Conservation (phyloP, 331 rosid species). For the Malus hybrid region DNA sequence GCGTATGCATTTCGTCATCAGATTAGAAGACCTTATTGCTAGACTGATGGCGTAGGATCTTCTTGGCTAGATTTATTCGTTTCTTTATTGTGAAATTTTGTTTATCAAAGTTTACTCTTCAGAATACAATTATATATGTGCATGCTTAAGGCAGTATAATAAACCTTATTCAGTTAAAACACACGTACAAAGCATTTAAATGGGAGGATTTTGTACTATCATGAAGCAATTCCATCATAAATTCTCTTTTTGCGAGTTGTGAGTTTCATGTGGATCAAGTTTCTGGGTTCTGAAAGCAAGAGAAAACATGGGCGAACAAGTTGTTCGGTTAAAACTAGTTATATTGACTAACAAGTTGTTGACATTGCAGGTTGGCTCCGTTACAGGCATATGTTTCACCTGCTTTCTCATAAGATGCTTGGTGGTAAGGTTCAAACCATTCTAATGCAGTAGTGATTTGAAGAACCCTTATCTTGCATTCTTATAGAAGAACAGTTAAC, state of each 20-base stretch:
- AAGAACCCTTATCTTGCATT: neutral
- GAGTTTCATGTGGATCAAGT: neutral
- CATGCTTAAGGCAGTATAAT: too few relatives aligned
- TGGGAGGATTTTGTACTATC: neutral
- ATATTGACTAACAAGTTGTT: neutral
- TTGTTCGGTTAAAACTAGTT: neutral
- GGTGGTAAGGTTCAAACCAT: constrained; percentile 56
- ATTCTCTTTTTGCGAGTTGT: neutral
- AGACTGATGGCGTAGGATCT: neutral
- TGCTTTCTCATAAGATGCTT: constrained; percentile 90
- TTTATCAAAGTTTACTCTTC: neutral
- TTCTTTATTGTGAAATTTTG: neutral
- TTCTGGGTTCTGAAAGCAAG: neutral
- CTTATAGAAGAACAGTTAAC: neutral
- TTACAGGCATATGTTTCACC: constrained; percentile 92
- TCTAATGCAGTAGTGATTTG: neutral
- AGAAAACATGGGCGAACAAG: neutral
- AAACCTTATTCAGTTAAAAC: neutral
- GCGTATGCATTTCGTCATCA: constrained; percentile 7
- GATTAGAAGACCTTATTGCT: constrained; percentile 2
- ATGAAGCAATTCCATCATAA: neutral
- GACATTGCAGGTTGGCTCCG: constrained; percentile 86
- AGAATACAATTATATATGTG: neutral
- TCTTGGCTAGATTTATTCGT: neutral
- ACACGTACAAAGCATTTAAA: neutral